Base-by-base conservation (phyloP, 2,329 filamentous ascomycete species). In the Aspergillus pseudotamarii region DNA sequence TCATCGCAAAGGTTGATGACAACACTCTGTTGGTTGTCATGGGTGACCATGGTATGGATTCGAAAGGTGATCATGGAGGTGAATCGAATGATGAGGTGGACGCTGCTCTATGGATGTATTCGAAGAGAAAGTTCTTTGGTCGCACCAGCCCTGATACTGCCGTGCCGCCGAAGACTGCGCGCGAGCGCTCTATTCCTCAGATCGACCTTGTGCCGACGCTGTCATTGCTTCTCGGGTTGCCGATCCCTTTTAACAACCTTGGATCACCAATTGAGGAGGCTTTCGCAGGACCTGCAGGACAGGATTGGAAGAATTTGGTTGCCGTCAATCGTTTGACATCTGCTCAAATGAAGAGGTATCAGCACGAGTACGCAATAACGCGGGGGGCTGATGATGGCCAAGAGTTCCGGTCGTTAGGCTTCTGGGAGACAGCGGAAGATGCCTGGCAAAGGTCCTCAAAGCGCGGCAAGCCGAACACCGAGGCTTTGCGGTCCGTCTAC, bases 1-100 rank as follows among this genome's bases (percentile, higher is more conserved):
- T 98, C 59, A 88, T 91, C 3, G 82, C 86, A 0, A 82, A 82
- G 4, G 82, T 99, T 21, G 94, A 97, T 70, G 91, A 97, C 59
- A 82, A 92, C 60, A 99, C 95, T 0, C 82, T 99, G 26, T 82
- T 99, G 41, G 88, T 99, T 23, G 91, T 99, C 16, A 96, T 99
- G 93, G 95, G 95, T n/a, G 95, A 99, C 75, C 95, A 99, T 74
- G 95, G 95, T 12, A 99, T 99, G 95, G 95, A 99, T 77, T 83
- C 87, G 64, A 98, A 99, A 80, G 95, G 95, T 21, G 95, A 99
- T 69, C 95, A 99, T 74, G 95, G 95, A n/a, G 95, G 95, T 60
- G 95, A 99, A 81, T 97, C 94, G 36, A 92, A 97, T 69, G 93
- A 98, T 67, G 95, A 99, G 76, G 88, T 99, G 8, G 89, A 99